These are phyloP conservation scores for Xenosphaeropsis pyriputrescens DNA, from an alignment of 2,329 filamentous ascomycete genomes.

Conservation along the genomic window DNA sequence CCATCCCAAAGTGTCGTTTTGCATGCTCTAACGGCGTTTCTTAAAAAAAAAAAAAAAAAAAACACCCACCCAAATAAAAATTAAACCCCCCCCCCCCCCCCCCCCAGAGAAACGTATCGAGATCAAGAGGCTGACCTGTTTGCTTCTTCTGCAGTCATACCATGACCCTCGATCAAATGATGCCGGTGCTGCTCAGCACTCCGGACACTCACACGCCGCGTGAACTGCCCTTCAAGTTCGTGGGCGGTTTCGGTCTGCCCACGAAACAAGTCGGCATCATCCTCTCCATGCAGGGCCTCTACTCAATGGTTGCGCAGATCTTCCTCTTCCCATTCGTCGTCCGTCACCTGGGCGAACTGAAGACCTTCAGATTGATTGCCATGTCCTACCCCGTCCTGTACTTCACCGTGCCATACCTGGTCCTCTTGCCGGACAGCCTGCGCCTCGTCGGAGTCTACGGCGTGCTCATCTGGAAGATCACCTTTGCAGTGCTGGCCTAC, in stretches of 20 bases:
- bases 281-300: conserved; percentile 74
- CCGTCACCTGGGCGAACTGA: conserved; percentile 60
- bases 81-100: too few relatives aligned
- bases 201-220: conserved; percentile 30
- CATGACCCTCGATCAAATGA: conserved; percentile 88
- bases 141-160: conserved; percentile 53
- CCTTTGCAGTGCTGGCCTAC: conserved; percentile 80
- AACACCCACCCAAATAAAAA: too few relatives aligned
- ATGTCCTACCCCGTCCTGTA: conserved; percentile 80
- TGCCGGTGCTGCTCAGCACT: conserved; percentile 69
- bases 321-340: conserved; percentile 72
- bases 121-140: conserved; percentile 9
- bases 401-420: conserved; percentile 74
- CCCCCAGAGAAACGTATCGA: not conserved
- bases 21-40: too few relatives aligned
- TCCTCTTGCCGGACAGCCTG: conserved; percentile 59
- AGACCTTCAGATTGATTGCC: conserved; percentile 69
- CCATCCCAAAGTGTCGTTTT: too few relatives aligned
- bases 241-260: conserved; percentile 69
- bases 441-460: conserved; percentile 64
- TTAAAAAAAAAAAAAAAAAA: too few relatives aligned
- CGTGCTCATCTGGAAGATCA: conserved; percentile 82
- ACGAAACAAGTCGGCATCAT: conserved; percentile 79
- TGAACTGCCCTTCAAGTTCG: conserved; percentile 74
- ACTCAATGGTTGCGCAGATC: conserved; percentile 67